A percentile compares a stretch with the other conserved stretches of the same genome.
Evolutionary conservation across 495 filamentous ascomycete genomes (phyloP).

Genomic region (Aspergillus funiculosus): DNA sequence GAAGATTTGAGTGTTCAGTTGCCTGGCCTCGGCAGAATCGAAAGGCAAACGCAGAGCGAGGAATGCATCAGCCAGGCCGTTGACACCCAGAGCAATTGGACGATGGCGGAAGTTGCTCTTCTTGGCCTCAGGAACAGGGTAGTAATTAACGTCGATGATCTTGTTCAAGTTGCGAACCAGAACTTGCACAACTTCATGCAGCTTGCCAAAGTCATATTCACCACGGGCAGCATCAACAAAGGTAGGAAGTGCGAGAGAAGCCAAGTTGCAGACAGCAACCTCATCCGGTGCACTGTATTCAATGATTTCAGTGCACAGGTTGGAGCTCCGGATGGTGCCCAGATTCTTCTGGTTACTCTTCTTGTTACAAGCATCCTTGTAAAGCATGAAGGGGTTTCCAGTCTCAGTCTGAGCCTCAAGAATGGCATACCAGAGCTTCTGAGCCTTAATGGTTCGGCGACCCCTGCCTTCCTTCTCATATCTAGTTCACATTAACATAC

Average conservation of each 20-base stretch:
- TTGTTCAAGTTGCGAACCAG: slow-evolving; percentile 91
- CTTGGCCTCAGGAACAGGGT: slow-evolving; percentile 87
- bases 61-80: slow-evolving; percentile 98
- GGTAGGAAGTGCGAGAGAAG: slow-evolving; percentile 83
- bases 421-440: slow-evolving; percentile 98
- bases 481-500: slow-evolving; percentile 23
- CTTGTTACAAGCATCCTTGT: slow-evolving; percentile 96
- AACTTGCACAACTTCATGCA: slow-evolving; percentile 87
- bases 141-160: slow-evolving; percentile 96
- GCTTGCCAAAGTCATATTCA: slow-evolving; percentile 86
- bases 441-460: slow-evolving; percentile 85
- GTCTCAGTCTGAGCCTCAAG: slow-evolving; percentile 98
- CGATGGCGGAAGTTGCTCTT: slow-evolving; percentile 94
- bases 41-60: slow-evolving; percentile 94
- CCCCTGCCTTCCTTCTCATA: slow-evolving; percentile 89
- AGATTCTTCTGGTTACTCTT: slow-evolving; percentile 99
- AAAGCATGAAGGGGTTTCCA: slow-evolving; percentile 97
- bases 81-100: slow-evolving; percentile 92
- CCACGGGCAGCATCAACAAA: slow-evolving; percentile 79
- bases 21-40: slow-evolving; percentile 85
- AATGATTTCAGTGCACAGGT: slow-evolving; percentile 96
- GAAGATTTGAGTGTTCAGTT: slow-evolving; percentile 97
- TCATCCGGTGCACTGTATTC: slow-evolving; percentile 97
- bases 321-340: slow-evolving; percentile 95
- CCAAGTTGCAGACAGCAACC: slow-evolving; percentile 97